Evolutionary conservation across 192 early-diverging fungal species (phyloP), one percentile per base, ranked within the genome.

Genomic region (Haplosporangium gracile): DNA sequence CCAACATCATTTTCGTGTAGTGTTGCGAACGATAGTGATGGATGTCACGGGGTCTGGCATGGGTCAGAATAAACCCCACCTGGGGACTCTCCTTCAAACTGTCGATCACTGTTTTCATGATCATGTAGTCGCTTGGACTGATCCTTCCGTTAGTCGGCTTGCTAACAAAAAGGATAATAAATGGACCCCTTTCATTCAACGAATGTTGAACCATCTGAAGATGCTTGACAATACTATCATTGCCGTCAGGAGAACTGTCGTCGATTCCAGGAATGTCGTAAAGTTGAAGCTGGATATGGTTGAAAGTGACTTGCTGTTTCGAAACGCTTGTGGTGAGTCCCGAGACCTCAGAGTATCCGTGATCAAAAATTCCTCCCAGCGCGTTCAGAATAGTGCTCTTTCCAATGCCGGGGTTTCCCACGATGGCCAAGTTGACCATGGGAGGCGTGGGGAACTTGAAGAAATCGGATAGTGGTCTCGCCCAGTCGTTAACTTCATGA

Each of bases 301-400:
- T 10, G n/a, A 45, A 1, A 2, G 26, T 9, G 42, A 72, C 40
- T 4, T 34, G 24, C 45, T 72, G n/a, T 0, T 15, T 49, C 42
- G 22, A 24, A 29, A 45, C 43, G 1, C 0, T 8, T 26, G 9
- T 72, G 26, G 71, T 72, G 40, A 49, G 42, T 16, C 71, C 71
- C 2, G 71, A 49, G 0, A 49, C 43, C 15, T 13, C 10, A 13
- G 26, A 45, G 13, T 45, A 72, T 7, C 71, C 71, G 11, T 45
- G 32, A 0, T 40, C 1, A 72, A 72, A 72, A 0, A 10, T 2
- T 24, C 71, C 71, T 29, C 71, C 71, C 5, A 72, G 71, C 0
- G 71, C 71, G 42, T 72, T 72, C 20, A 72, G 43, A 13, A 72
- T 45, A 24, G 45, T 29, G 6, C 71, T 72, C 71, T 72, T 72